phyloP scores from a whole-genome alignment of 805 yeast species.

The Kodamaea kakaduensis region DNA sequence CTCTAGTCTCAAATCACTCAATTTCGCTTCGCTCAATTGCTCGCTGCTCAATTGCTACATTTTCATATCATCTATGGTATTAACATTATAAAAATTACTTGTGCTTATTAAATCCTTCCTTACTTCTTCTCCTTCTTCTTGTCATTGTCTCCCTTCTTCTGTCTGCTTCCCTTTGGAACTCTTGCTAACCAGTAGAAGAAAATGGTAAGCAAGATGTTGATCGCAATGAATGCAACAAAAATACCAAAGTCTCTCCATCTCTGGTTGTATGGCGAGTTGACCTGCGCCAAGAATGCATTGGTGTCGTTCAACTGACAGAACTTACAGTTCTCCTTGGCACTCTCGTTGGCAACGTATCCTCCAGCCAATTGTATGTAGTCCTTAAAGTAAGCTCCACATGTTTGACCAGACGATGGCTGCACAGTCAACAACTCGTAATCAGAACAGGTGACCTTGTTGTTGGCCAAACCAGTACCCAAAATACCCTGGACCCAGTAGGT shows the following conservation, averaged over 20 bases:
- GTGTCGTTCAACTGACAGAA: constrained; percentile 53
- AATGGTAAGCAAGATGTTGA: constrained; percentile 31
- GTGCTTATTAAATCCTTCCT: too few species aligned
- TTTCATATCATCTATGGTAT: too few species aligned
- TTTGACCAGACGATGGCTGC: constrained; percentile 49
- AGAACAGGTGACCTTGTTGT: constrained; percentile 32
- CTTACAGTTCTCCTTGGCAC: constrained; percentile 45
- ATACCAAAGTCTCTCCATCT: constrained; percentile 70
- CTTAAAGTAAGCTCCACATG: constrained; percentile 57
- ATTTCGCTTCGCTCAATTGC: too few species aligned
- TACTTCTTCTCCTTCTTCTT: not conserved
- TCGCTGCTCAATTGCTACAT: too few species aligned
- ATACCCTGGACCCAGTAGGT: constrained; percentile 66
- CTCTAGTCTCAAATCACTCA: too few species aligned
- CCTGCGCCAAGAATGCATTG: constrained; percentile 51
- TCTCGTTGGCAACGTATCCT: constrained; percentile 59
- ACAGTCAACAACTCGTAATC: constrained; percentile 24
- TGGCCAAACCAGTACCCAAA: constrained; percentile 48
- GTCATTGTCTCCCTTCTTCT: constrained; percentile 15
- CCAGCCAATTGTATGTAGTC: constrained; percentile 36
- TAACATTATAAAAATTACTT: too few species aligned
- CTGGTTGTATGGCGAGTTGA: constrained; percentile 42
- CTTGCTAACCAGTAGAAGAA: constrained; percentile 59
- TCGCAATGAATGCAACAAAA: constrained; percentile 33
- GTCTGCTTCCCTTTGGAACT: constrained; percentile 51